Base-by-base conservation (phyloP, 2,329 filamentous ascomycete species). In the Curvularia lunata region DNA sequence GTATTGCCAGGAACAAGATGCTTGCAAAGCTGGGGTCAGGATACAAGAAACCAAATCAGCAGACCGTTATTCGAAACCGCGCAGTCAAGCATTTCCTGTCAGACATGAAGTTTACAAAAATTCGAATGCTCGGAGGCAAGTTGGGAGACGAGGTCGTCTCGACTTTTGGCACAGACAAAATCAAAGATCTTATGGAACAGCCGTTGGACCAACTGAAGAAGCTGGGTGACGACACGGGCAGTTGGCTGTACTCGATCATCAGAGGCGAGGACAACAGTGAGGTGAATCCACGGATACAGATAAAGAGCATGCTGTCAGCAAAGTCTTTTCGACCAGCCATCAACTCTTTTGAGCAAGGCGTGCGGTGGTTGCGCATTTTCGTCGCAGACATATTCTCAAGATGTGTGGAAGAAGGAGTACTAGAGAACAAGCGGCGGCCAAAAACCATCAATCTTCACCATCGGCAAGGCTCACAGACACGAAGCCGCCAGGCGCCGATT, bases 231-330 rank as follows among this genome's bases (percentile, higher is more conserved):
- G 92, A 96, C 43, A 95, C 90, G 0, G 94, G 91, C 1, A 82
- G 84, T 3, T 97, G 93, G 92, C 82, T 98, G 10, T 89, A 96
- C 77, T 87, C 89, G 53, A 90, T 89, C 10, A 89, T 98, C 52
- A 87, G 95, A 10, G 95, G 95, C 1, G 86, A 93, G 59, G 95
- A 99, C 75, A 81, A 82, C 48, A 95, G 90, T 68, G 93, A 97
- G 76, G 92, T 99, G 64, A 97, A 92, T 70, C 86, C 92, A 27
- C 84, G 94, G 50, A 97, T 92, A 1, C 91, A 95, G 70, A 97
- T 97, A 80, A 97, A 98, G 75, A 95, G 91, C 16, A 98, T 99
- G 93, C 82, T 98, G 13, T 97, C 92, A 1, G 93, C 95, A 19
- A 99, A 99, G 74, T 96, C 92, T 0, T 99, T 99, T 71, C 85